Conservation (phyloP, 768 basidiomycete species). For the Tricholoma furcatifolium region DNA sequence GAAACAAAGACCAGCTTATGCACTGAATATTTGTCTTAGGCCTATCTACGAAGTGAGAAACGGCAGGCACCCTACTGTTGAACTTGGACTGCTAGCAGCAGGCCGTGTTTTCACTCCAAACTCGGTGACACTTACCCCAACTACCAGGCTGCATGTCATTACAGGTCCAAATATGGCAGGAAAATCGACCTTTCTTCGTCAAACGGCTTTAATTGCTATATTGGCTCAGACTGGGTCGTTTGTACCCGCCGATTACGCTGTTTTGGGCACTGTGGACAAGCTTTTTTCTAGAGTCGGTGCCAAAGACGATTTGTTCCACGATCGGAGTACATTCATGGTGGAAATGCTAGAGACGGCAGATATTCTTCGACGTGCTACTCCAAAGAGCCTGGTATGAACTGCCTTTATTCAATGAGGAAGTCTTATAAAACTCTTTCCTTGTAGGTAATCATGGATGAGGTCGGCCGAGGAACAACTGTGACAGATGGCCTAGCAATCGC, state of each 20-base stretch:
- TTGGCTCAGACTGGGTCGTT: conserved; percentile 92
- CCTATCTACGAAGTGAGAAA: conserved; percentile 64
- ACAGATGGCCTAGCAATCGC: conserved; percentile 93
- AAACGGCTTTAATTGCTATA: conserved; percentile 85
- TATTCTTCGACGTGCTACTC: conserved; percentile 82
- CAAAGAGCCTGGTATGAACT: conserved; percentile 70
- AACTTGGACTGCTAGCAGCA: conserved; percentile 73
- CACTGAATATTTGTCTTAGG: conserved; percentile 26
- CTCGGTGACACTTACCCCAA: conserved; percentile 58
- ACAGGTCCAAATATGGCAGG: conserved; percentile 97
- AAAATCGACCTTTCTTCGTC: conserved; percentile 91
- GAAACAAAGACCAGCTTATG: neutral
- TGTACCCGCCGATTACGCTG: conserved; percentile 84
- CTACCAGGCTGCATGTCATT: conserved; percentile 72
- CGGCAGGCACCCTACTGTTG: conserved; percentile 92
- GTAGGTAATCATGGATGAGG: conserved; percentile 99
- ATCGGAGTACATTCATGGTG: conserved; percentile 97
- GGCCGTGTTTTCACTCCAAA: conserved; percentile 87
- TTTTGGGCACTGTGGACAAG: conserved; percentile 84
- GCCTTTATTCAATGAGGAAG: neutral
- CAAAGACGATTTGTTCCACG: conserved; percentile 90
- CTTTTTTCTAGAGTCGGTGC: conserved; percentile 95
- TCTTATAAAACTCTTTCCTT: conserved; percentile 1
- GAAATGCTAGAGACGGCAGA: conserved; percentile 95
- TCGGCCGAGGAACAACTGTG: conserved; percentile 94